Evolutionary conservation across 768 basidiomycete genomes (phyloP).

Genomic region (Rhizopogon rudus): DNA sequence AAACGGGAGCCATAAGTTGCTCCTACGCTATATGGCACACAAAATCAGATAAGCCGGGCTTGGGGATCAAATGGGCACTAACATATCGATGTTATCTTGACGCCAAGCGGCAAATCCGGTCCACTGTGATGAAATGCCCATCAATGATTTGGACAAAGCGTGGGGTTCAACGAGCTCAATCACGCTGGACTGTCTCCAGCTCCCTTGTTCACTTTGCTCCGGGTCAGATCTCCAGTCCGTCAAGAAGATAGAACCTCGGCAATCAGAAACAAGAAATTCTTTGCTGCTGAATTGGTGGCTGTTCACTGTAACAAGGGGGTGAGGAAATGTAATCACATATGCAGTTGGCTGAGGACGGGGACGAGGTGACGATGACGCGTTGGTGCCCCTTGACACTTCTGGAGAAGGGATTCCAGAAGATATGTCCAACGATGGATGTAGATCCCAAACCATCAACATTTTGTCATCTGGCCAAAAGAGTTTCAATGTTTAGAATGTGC

Average conservation of each 20-base stretch:
- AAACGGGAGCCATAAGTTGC: conserved; percentile 70
- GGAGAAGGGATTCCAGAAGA: conserved; percentile 32
- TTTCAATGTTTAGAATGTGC: neutral
- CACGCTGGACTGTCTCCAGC: conserved; percentile 58
- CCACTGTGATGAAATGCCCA: conserved; percentile 41
- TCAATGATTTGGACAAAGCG: conserved; percentile 48
- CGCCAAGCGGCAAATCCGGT: conserved; percentile 68
- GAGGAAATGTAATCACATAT: conserved; percentile 67
- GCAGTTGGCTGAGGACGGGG: conserved; percentile 68
- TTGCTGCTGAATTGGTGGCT: conserved; percentile 72
- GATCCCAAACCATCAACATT: conserved; percentile 84
- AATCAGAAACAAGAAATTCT: conserved; percentile 76
- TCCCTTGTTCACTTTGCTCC: conserved; percentile 41
- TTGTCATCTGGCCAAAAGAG: conserved; percentile 56
- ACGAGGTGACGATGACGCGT: conserved; percentile 24
- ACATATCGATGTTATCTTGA: conserved; percentile 68
- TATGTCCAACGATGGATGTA: conserved; percentile 52
- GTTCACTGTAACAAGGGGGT: conserved; percentile 64
- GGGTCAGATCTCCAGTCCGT: conserved; percentile 84
- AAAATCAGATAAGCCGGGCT: neutral
- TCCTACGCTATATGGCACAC: conserved; percentile 49
- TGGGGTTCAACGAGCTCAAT: conserved; percentile 72
- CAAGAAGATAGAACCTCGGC: conserved; percentile 66
- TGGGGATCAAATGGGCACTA: conserved; percentile 21
- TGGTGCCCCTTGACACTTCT: conserved; percentile 22